phyloP scores from a whole-genome alignment of 345 rosid genomes.

The Carallia brachiata region DNA sequence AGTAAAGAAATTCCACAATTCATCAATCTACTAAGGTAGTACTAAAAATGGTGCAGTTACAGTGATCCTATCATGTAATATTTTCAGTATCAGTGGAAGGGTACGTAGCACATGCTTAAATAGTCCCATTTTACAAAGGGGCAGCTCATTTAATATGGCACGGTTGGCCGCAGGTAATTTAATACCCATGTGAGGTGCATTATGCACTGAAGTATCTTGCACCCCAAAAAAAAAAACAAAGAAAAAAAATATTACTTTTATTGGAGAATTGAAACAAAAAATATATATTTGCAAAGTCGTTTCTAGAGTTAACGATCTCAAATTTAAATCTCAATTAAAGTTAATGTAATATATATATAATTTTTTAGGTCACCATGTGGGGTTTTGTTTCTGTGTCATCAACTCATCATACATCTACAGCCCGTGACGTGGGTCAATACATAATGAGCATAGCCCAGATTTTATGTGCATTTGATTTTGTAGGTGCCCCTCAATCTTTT shows the following conservation, averaged over 20 bases:
- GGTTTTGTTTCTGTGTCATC: too few species aligned
- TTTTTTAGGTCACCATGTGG: neutral
- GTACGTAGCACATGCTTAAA: neutral
- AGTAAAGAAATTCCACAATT: neutral
- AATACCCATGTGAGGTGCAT: constrained; percentile 38
- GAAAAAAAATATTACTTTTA: neutral
- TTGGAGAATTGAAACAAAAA: too few species aligned
- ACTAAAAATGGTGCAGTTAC: neutral
- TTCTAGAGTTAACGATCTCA: too few species aligned
- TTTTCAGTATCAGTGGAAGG: neutral
- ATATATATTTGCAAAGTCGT: too few species aligned
- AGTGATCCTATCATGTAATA: neutral
- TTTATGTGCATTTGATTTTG: too few species aligned
- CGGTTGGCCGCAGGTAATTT: constrained; percentile 24
- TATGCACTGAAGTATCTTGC: constrained; percentile 17
- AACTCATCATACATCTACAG: too few species aligned
- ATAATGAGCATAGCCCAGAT: too few species aligned
- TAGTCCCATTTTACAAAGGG: neutral
- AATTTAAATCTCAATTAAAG: too few species aligned
- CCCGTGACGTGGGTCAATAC: too few species aligned
- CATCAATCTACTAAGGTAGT: neutral
- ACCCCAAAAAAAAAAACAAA: neutral
- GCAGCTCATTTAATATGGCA: constrained; percentile 20
- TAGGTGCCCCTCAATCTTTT: too few species aligned
- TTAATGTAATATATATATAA: too few species aligned